phyloP scores from a whole-genome alignment of 345 rosid genomes.

The Eucalyptus dawsonii region DNA sequence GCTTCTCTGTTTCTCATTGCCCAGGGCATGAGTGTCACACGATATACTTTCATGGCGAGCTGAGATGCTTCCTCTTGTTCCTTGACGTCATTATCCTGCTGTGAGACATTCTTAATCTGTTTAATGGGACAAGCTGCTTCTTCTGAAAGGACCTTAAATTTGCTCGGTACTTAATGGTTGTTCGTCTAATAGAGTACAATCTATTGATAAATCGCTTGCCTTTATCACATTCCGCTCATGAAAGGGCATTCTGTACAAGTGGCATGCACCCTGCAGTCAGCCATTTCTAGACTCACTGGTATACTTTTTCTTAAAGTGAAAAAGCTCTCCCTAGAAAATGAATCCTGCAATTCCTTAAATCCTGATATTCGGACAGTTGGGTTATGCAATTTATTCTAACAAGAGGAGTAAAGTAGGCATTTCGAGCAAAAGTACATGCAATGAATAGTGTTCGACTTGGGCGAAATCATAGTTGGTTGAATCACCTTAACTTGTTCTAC shows the following conservation, averaged over 20 bases:
- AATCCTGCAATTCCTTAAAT: neutral
- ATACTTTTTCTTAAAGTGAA: neutral
- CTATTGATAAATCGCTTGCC: neutral
- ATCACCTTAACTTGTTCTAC: neutral
- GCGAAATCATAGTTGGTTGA: neutral
- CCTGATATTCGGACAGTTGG: neutral
- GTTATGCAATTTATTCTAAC: neutral
- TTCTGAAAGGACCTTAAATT: neutral
- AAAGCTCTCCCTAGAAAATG: neutral
- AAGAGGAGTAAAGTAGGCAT: neutral
- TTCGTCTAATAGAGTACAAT: neutral
- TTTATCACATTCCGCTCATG: neutral
- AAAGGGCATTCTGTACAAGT: neutral
- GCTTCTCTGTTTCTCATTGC: neutral
- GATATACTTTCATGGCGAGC: neutral
- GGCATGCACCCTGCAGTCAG: neutral
- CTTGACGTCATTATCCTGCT: neutral
- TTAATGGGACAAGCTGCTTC: neutral
- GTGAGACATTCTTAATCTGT: neutral
- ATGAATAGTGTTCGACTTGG: neutral
- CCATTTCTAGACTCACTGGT: neutral
- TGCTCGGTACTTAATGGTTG: neutral
- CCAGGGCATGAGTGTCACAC: neutral
- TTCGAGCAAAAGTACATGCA: neutral
- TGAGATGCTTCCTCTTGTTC: neutral